These are phyloP conservation scores for Mycena rebaudengoi DNA, from an alignment of 768 basidiomycete species.

Conservation along the genomic window DNA sequence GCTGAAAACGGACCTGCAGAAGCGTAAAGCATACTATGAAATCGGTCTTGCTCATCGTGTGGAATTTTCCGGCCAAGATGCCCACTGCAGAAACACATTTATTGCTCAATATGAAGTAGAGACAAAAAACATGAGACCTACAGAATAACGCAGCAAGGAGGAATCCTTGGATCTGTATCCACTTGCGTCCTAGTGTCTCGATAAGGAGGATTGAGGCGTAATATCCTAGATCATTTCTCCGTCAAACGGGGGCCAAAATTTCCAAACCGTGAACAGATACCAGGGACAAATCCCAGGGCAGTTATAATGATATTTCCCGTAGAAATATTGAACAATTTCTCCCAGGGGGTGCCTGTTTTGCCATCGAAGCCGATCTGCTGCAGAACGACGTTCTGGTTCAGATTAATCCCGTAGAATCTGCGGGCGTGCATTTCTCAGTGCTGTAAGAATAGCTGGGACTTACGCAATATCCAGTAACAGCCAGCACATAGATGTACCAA, in stretches of 20 bases:
- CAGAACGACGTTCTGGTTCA: slow-evolving; percentile 82
- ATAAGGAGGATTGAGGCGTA: slow-evolving; percentile 74
- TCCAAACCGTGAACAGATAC: slow-evolving; percentile 34
- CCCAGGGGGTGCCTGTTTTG: slow-evolving; percentile 62
- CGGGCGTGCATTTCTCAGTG: neutral
- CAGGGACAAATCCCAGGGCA: slow-evolving; percentile 78
- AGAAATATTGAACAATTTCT: slow-evolving; percentile 71
- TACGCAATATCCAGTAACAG: slow-evolving; percentile 80
- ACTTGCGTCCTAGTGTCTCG: slow-evolving; percentile 77
- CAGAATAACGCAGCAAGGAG: slow-evolving; percentile 72
- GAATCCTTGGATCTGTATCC: slow-evolving; percentile 82
- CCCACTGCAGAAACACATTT: slow-evolving; percentile 50
- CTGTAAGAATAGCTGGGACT: slow-evolving; percentile 22
- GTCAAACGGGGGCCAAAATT: no score
- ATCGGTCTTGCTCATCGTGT: slow-evolving; percentile 58
- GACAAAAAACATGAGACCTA: slow-evolving; percentile 37
- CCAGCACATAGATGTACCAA: slow-evolving; percentile 77
- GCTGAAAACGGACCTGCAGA: slow-evolving; percentile 54
- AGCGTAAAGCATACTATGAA: slow-evolving; percentile 81
- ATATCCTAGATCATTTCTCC: no score
- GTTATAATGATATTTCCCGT: slow-evolving; percentile 73
- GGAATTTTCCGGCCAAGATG: slow-evolving; percentile 74
- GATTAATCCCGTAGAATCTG: slow-evolving; percentile 78
- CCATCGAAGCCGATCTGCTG: slow-evolving; percentile 77
- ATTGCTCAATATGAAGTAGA: neutral